Percentiles rank a stretch among this genome's conserved stretches.
phyloP scores from a whole-genome alignment of 106 monocot species.

The Dendrobium chrysotoxum region DNA sequence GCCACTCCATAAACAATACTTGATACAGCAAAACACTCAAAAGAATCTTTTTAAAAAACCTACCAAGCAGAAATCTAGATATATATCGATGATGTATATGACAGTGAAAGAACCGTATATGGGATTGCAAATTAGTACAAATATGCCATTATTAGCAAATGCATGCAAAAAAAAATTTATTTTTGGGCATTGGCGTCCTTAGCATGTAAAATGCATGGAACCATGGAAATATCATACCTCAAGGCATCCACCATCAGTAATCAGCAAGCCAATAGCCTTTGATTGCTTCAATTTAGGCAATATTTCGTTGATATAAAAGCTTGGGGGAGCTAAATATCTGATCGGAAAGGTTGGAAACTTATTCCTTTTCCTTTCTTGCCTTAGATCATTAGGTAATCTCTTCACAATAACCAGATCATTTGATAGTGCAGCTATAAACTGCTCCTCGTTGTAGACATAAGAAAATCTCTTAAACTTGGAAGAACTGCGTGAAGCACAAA shows the following conservation, averaged over 20 bases:
- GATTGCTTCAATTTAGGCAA: slow-evolving; percentile 70
- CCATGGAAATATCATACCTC: slow-evolving; percentile 37
- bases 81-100: too few species aligned
- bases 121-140: background rate
- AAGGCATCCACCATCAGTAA: slow-evolving; percentile 76
- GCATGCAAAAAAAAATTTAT: background rate
- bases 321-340: slow-evolving; percentile 31
- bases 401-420: slow-evolving; percentile 72
- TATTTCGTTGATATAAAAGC: slow-evolving; percentile 58
- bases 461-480: slow-evolving; percentile 86
- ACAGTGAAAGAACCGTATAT: too few species aligned
- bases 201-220: background rate
- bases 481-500: slow-evolving; percentile 33
- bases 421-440: slow-evolving; percentile 71
- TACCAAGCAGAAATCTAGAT: too few species aligned
- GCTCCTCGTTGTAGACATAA: slow-evolving; percentile 81
- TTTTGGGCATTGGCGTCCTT: background rate
- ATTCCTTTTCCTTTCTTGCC: slow-evolving; percentile 64
- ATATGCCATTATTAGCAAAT: background rate
- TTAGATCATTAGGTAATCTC: slow-evolving; percentile 60
- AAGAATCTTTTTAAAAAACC: too few species aligned
- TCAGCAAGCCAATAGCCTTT: slow-evolving; percentile 68
- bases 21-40: too few species aligned
- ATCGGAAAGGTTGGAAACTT: slow-evolving; percentile 68
- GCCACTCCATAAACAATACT: too few species aligned